Percentiles rank a stretch among this genome's conserved stretches.
These are phyloP conservation scores for Mycena filopes DNA, from an alignment of 768 basidiomycete species.

Conservation along the genomic window DNA sequence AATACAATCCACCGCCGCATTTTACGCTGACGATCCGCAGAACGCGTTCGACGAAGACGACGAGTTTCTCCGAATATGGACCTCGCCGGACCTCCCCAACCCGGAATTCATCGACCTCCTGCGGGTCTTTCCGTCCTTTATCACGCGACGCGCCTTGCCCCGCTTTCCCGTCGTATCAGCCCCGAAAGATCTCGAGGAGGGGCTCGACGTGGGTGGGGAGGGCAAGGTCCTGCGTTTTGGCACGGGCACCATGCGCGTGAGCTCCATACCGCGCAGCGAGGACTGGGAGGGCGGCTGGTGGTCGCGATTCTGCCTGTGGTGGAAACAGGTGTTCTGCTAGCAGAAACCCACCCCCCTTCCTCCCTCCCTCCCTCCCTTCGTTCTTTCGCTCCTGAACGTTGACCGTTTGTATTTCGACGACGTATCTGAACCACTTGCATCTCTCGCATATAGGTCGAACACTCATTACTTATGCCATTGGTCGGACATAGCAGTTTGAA, in stretches of 20 bases:
- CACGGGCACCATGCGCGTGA: constrained; percentile 88
- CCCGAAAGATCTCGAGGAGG: constrained; percentile 74
- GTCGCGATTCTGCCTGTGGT: constrained; percentile 84
- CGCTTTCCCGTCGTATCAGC: constrained; percentile 64
- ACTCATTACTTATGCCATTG: neutral
- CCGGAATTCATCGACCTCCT: constrained; percentile 77
- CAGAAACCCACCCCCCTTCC: constrained; percentile 4
- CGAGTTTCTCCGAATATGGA: constrained; percentile 80
- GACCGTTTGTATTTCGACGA: constrained; percentile 20
- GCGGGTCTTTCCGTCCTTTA: constrained; percentile 80
- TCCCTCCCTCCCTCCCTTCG: neutral
- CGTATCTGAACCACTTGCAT: constrained; percentile 18
- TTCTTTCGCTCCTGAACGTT: constrained; percentile 2
- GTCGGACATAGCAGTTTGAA: constrained; percentile 3
- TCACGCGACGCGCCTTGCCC: constrained; percentile 74
- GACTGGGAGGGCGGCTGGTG: constrained; percentile 86
- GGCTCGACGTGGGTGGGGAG: constrained; percentile 64
- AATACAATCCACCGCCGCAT: constrained; percentile 15
- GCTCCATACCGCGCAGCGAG: constrained; percentile 64
- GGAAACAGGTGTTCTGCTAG: constrained; percentile 81
- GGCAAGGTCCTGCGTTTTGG: constrained; percentile 74
- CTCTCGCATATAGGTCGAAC: constrained; percentile 12
- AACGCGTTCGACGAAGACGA: constrained; percentile 49
- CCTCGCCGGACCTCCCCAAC: constrained; percentile 80
- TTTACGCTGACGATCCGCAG: constrained; percentile 38